Percentiles rank a stretch among this genome's conserved stretches.
phyloP scores from a whole-genome alignment of 768 basidiomycete genomes.

The Auricularia heimuer region DNA sequence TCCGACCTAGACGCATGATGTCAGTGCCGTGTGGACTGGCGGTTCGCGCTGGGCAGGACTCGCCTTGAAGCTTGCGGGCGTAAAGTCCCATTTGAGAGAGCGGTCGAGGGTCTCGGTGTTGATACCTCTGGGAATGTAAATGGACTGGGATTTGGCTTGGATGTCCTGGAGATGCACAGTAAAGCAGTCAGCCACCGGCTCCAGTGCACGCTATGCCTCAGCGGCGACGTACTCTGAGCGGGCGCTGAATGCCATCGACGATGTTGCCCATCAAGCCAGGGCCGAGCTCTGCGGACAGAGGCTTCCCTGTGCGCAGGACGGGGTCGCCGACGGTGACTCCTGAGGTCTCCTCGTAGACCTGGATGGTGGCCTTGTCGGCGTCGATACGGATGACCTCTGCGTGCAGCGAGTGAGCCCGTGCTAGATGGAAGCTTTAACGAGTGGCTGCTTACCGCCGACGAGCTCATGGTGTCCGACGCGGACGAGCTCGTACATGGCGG shows the following conservation, averaged over 20 bases:
- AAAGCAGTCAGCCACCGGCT: constrained; percentile 2
- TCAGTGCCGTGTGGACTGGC: background rate
- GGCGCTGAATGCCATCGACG: constrained; percentile 94
- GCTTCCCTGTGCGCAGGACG: constrained; percentile 94
- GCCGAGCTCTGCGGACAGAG: constrained; percentile 93
- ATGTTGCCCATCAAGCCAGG: constrained; percentile 99
- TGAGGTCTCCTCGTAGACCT: constrained; percentile 99
- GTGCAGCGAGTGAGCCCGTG: background rate
- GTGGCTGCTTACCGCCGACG: constrained; percentile 65
- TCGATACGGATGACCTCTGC: constrained; percentile 99
- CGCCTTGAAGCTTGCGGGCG: constrained; percentile 70
- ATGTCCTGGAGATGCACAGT: constrained; percentile 49
- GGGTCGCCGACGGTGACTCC: constrained; percentile 99
- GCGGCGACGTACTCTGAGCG: constrained; percentile 55
- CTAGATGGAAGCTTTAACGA: too few species aligned
- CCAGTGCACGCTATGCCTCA: constrained; percentile 5
- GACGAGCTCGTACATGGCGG: constrained; percentile 96
- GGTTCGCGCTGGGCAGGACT: constrained; percentile 5
- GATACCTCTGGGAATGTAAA: constrained; percentile 98
- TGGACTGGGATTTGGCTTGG: constrained; percentile 95
- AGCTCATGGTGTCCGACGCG: constrained; percentile 98
- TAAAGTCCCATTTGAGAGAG: constrained; percentile 89
- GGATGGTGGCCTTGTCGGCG: constrained; percentile 94
- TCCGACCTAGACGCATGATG: constrained; percentile 50
- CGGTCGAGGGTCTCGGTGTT: constrained; percentile 94